Conservation (phyloP, 169 alveolate genomes). For the Plasmodium sp. region DNA sequence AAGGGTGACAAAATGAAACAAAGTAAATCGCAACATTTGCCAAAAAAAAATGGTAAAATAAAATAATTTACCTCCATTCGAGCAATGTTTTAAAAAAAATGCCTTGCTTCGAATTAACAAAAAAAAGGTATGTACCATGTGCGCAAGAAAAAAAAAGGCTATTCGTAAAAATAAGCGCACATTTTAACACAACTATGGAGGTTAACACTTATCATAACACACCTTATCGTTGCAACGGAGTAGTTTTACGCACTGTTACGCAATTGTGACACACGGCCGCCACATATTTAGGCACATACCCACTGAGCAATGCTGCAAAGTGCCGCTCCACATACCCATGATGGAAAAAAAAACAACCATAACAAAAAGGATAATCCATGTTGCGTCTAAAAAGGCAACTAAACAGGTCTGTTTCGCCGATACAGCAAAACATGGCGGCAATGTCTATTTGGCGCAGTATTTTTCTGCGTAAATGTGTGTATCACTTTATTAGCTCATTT, state of each 20-base stretch:
- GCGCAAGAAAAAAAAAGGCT: not conserved
- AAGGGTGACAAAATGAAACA: not conserved
- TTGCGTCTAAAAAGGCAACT: not conserved
- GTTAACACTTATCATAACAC: not conserved
- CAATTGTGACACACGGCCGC: not conserved
- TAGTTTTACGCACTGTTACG: not conserved
- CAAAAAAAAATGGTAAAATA: not conserved
- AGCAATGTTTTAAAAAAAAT: not conserved
- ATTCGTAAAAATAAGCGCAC: not conserved
- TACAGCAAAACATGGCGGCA: not conserved
- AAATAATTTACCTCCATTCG: not conserved
- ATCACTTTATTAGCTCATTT: not conserved
- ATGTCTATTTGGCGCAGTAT: not conserved
- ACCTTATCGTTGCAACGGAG: not conserved
- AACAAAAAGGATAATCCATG: not conserved
- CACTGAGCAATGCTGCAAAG: not conserved
- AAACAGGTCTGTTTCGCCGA: not conserved
- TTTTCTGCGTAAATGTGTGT: not conserved
- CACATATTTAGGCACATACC: not conserved
- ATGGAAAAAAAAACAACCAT: not conserved
- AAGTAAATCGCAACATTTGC: not conserved
- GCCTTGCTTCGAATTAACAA: not conserved
- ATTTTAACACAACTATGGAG: not conserved
- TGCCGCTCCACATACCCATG: not conserved
- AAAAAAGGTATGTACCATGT: not conserved